Conservation (phyloP, 73 alveolate genomes). For the Paramecium bursaria region DNA sequence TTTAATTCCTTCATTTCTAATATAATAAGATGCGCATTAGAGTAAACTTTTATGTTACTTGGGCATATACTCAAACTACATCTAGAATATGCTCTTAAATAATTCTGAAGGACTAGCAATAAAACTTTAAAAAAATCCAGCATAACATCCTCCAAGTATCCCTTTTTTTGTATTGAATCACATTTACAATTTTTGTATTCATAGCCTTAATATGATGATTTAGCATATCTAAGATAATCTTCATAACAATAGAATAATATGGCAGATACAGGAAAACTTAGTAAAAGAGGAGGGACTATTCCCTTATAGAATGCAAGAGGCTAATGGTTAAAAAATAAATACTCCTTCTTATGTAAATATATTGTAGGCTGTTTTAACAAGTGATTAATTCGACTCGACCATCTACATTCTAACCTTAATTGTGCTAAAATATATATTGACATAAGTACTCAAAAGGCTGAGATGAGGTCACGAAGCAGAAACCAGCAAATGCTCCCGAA, state of each 20-base stretch:
- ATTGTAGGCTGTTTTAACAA: constrained; percentile 19
- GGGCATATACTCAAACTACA: neutral
- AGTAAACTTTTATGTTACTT: neutral
- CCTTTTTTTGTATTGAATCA: constrained; percentile 1
- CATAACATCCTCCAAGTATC: constrained; percentile 42
- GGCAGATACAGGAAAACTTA: constrained; percentile 49
- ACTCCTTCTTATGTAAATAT: constrained; percentile 33
- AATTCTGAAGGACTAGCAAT: constrained; percentile 30
- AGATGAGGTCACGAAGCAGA: constrained; percentile 2
- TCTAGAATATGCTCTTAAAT: constrained; percentile 12
- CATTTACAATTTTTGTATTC: no score
- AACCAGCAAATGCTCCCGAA: constrained; percentile 27
- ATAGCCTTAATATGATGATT: no score
- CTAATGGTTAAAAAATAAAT: neutral
- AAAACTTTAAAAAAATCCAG: constrained; percentile 51
- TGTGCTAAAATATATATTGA: neutral
- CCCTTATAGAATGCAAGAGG: constrained; percentile 57
- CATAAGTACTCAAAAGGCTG: constrained; percentile 29
- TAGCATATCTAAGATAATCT: constrained; percentile 28
- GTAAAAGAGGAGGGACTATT: constrained; percentile 36
- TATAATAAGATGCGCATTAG: neutral
- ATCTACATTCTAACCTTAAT: constrained; percentile 45
- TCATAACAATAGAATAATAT: constrained; percentile 24
- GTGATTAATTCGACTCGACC: neutral
- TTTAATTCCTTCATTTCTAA: constrained; percentile 7